Evolutionary conservation across 495 filamentous ascomycete species (phyloP).

Genomic region (Podospora comata): DNA sequence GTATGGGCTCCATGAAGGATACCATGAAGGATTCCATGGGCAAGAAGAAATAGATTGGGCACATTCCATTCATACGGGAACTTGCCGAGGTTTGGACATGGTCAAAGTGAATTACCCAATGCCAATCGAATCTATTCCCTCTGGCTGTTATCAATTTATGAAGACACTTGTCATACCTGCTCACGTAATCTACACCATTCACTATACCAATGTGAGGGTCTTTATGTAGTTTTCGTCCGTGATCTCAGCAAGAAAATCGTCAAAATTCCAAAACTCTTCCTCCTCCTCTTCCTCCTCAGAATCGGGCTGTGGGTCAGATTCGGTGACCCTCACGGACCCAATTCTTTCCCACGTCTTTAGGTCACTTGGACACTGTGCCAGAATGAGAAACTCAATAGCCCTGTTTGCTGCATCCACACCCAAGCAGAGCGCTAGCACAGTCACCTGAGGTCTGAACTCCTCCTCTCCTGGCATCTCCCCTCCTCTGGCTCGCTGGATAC

Average conservation of each 20-base stretch:
- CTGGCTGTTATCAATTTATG: no score
- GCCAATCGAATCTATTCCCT: no score
- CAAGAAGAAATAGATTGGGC: constrained; percentile 20
- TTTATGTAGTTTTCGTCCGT: neutral
- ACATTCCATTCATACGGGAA: no score
- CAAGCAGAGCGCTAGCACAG: neutral
- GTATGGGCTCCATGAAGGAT: constrained; percentile 24
- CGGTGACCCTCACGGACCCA: neutral
- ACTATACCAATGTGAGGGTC: neutral
- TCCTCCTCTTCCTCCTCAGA: neutral
- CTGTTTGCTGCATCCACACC: neutral
- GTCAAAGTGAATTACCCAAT: no score
- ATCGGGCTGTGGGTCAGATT: neutral
- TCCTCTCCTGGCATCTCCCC: neutral
- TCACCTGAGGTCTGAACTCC: neutral
- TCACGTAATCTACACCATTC: no score
- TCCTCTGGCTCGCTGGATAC: neutral
- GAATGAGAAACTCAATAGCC: neutral
- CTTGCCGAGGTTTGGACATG: no score
- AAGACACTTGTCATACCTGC: no score
- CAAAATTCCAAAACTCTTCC: neutral
- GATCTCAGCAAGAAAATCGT: neutral
- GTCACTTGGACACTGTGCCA: neutral
- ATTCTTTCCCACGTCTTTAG: neutral
- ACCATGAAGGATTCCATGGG: constrained; percentile 28